A percentile compares a stretch with the other conserved stretches of the same genome.
phyloP scores from a whole-genome alignment of 2,329 filamentous ascomycete species.

The Dichotomopilus funicola region DNA sequence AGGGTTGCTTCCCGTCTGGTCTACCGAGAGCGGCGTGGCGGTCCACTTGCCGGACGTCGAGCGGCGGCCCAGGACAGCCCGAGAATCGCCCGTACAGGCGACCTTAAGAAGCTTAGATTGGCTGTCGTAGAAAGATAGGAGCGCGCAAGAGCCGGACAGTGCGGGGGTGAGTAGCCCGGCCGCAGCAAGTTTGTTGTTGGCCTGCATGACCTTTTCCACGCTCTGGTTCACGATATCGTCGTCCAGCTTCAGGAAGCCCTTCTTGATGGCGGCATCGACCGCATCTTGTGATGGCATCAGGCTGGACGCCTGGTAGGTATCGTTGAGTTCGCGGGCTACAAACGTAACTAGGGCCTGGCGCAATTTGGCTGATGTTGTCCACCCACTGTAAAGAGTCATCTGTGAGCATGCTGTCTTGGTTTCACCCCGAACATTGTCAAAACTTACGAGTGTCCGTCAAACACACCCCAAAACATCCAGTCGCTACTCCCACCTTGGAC shows the following conservation, averaged over 20 bases:
- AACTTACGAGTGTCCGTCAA: conserved; percentile 87
- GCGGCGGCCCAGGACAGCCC: conserved; percentile 82
- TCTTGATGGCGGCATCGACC: conserved; percentile 87
- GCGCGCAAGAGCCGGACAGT: conserved; percentile 91
- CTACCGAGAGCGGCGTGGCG: conserved; percentile 80
- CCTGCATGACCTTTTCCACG: conserved; percentile 83
- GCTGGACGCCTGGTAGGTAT: conserved; percentile 71
- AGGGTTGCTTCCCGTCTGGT: conserved; percentile 87
- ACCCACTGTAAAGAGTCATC: conserved; percentile 55
- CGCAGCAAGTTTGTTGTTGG: conserved; percentile 81
- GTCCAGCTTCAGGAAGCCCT: conserved; percentile 80
- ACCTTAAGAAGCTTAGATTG: conserved; percentile 81
- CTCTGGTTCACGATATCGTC: conserved; percentile 92
- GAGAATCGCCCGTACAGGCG: conserved; percentile 92
- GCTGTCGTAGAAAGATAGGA: conserved; percentile 94
- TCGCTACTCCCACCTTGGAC: conserved; percentile 53
- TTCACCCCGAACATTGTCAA: conserved; percentile 1
- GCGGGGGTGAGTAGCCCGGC: conserved; percentile 89
- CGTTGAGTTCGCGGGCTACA: conserved; percentile 87
- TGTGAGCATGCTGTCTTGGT: conserved; percentile 7
- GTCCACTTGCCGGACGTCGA: conserved; percentile 80
- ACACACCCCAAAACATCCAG: conserved; percentile 99
- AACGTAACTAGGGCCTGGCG: conserved; percentile 87
- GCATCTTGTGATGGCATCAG: conserved; percentile 68
- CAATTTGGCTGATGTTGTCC: conserved; percentile 95